Base-by-base conservation (phyloP, 768 basidiomycete genomes). In the Trametes punicea region DNA sequence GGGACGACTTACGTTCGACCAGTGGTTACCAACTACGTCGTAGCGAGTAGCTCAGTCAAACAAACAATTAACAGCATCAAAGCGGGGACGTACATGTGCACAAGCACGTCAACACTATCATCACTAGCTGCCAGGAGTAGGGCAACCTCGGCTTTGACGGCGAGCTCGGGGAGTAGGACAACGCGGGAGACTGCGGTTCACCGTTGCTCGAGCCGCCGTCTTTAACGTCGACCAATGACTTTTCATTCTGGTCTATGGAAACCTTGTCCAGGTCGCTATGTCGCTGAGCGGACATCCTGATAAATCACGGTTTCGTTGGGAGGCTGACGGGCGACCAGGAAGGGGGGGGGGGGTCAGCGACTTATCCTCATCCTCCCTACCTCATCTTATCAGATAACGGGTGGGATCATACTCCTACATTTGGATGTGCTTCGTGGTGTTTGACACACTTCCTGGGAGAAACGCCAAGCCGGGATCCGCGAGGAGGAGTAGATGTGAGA, bases 11-110 rank as follows among this genome's bases (percentile, higher is more conserved):
- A 74, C 73, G 56, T 73, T 74, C 15, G 73, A 75, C 74, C 74
- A 75, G 54, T 75, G 74, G 57, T 75, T 74, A 2, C 74, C 74
- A 46, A 75, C 74, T 75, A 51, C 7, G 40, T 38, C 10, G 49
- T 31, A 52, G 13, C 41, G 39, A 42, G 15, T 6, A 13, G 31
- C n/a, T 55, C 27, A 52, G 46, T 13, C 2, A 11, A 11, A n/a
- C 27, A 27, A 13, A 18, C 16, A n/a, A n/a, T 26, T 26, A 44
- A 44, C 42, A 21, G 23, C 26, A 15, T 34, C 18, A 46, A 13
- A 26, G 26, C 44, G 30, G 8, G 27, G 6, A 70, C 74, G 46
- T 44, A 75, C 74, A 75, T 20, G 72, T 73, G 48, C 73, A 73
- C 55, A 75, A 55, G 64, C 74, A 75, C 4, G 73, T 75, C 64